phyloP scores from a whole-genome alignment of 2,329 filamentous ascomycete species.

The Cytospora leucostoma region DNA sequence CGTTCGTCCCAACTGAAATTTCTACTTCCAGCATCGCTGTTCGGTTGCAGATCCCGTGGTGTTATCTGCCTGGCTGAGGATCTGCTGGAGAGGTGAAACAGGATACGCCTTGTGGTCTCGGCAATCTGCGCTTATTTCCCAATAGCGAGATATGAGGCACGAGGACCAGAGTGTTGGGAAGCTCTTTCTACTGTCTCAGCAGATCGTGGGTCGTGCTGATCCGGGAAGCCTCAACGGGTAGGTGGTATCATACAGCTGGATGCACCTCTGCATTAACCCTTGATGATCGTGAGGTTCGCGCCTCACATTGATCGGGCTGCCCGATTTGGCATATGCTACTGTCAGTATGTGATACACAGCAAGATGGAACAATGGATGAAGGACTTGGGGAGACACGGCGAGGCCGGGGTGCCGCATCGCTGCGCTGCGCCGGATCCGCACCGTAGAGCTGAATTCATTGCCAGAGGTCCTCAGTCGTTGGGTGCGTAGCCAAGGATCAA shows the following conservation, averaged over 20 bases:
- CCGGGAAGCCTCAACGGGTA: conserved; percentile 6
- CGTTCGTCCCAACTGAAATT: neutral
- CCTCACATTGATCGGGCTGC: no score
- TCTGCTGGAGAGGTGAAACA: neutral
- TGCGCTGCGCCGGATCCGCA: no score
- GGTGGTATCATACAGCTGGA: neutral
- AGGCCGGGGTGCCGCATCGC: no score
- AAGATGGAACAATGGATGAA: no score
- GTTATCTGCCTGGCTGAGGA: neutral
- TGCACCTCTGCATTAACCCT: neutral
- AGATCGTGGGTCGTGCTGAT: conserved; percentile 17
- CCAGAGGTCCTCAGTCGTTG: no score
- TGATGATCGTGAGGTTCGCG: neutral
- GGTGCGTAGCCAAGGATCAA: no score
- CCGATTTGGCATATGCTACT: no score
- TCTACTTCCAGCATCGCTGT: neutral
- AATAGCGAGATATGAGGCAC: neutral
- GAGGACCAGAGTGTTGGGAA: conserved; percentile 12
- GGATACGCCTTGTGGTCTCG: neutral
- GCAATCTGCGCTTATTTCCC: neutral
- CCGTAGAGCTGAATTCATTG: no score
- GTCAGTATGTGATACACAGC: no score
- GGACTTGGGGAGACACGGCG: no score
- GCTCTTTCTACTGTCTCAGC: conserved; percentile 5
- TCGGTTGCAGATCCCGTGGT: neutral